Percentiles rank a stretch among this genome's conserved stretches.
Conservation (phyloP, 306 rosid genomes). For the Cotoneaster glaucophyllus region DNA sequence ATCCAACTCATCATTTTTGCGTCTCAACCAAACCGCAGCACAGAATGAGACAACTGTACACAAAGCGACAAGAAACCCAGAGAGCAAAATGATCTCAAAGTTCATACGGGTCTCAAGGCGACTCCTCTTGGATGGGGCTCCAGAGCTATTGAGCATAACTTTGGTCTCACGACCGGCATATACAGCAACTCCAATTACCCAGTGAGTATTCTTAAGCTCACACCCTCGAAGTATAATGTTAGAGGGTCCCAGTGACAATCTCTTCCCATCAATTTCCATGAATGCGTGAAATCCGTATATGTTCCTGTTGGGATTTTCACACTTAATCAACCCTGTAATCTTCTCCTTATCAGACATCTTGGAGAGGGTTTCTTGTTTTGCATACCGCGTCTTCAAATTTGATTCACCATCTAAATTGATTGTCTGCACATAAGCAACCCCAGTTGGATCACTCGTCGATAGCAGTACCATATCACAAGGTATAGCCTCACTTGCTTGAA, state of each 20-base stretch:
- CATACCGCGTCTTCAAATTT: slow-evolving; percentile 87
- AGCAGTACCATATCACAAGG: slow-evolving; percentile 95
- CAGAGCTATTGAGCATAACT: slow-evolving; percentile 87
- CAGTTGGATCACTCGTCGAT: slow-evolving; percentile 86
- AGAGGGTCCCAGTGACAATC: slow-evolving; percentile 84
- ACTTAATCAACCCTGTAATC: slow-evolving; percentile 58
- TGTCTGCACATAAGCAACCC: slow-evolving; percentile 93
- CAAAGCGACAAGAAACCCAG: slow-evolving; percentile 60
- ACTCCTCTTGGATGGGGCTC: slow-evolving; percentile 96
- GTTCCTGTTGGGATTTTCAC: slow-evolving; percentile 92
- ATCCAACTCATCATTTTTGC: slow-evolving; percentile 41
- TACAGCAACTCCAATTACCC: slow-evolving; percentile 83
- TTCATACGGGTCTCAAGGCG: slow-evolving; percentile 90
- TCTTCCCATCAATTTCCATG: slow-evolving; percentile 73
- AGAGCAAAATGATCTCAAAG: slow-evolving; percentile 72
- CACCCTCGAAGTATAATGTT: slow-evolving; percentile 87
- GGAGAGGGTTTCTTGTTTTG: slow-evolving; percentile 83
- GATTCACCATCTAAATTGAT: slow-evolving; percentile 93
- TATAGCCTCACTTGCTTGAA: slow-evolving; percentile 53
- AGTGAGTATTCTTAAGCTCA: slow-evolving; percentile 75
- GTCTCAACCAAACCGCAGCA: slow-evolving; percentile 77
- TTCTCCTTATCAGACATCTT: slow-evolving; percentile 53
- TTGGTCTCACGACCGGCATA: slow-evolving; percentile 91
- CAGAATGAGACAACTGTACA: slow-evolving; percentile 62
- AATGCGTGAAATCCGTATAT: slow-evolving; percentile 84